These are phyloP conservation scores for Dryas integrifolia DNA, from an alignment of 331 rosid species.

Conservation along the genomic window DNA sequence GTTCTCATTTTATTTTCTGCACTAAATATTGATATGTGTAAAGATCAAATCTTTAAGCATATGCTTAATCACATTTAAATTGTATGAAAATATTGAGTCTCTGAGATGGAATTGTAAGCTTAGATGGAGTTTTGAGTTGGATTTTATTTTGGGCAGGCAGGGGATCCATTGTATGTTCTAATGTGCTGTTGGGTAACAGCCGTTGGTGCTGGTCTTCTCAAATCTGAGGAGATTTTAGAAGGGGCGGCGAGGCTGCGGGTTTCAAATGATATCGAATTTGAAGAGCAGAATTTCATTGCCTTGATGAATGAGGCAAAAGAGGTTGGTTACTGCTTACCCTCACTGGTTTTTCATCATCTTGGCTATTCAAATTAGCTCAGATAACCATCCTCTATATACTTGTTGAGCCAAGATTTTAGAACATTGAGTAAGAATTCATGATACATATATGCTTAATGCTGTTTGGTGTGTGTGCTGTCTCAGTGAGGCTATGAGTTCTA, in stretches of 20 bases:
- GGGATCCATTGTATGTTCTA: slow-evolving; percentile 85
- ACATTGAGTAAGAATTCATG: too few species aligned
- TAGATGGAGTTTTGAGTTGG: slow-evolving; percentile 13
- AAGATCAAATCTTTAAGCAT: neutral
- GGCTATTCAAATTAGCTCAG: too few species aligned
- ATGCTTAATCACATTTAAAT: neutral
- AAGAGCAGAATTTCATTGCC: slow-evolving; percentile 81
- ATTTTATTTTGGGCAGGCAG: slow-evolving; percentile 49
- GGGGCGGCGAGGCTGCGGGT: slow-evolving; percentile 79
- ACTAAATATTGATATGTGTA: too few species aligned
- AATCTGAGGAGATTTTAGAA: slow-evolving; percentile 90
- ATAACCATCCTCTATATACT: too few species aligned
- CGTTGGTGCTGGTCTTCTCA: slow-evolving; percentile 87
- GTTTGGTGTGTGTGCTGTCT: too few species aligned
- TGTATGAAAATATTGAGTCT: neutral
- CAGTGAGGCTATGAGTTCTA: neutral
- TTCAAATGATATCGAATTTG: slow-evolving; percentile 81
- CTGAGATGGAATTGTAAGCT: too few species aligned
- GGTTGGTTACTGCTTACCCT: slow-evolving; percentile 37
- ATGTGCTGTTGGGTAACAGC: slow-evolving; percentile 89
- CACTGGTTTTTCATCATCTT: too few species aligned
- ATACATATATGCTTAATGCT: too few species aligned
- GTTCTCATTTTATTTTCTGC: neutral
- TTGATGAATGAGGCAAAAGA: slow-evolving; percentile 79
- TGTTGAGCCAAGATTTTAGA: too few species aligned